Evolutionary conservation across 1,284 basidiomycete species (phyloP), one percentile per base, ranked within the genome.

Genomic region (Trichosporon faecale): DNA sequence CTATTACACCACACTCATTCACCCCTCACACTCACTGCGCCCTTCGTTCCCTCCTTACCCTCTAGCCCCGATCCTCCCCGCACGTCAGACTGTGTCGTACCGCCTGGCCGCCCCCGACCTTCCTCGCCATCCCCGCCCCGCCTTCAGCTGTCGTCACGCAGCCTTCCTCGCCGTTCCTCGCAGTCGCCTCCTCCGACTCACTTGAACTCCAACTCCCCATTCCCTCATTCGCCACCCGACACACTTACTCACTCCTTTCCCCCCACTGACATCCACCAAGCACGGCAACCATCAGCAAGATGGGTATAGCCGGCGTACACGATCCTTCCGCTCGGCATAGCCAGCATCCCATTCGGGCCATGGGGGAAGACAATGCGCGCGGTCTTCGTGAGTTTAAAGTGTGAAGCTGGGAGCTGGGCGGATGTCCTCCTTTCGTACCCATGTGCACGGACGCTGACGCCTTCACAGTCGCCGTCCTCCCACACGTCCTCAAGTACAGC

Each of bases 391-490:
- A 64, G 63, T 64, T 7, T 31, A 31, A 33, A 11, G 25, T 29
- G 27, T 14, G 27, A 31, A 23, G 23, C 31, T n/a, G 40, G 16
- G 16, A 61, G 9, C 14, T 6, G 7, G 18, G 57, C 57, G 31
- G 57, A n/a, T 12, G 49, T 52, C 23, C 49, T 25, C 49, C 21
- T 25, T 11, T 25, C n/a, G 49, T 23, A 37, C 33, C n/a, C 33
- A 18, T 23, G 63, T n/a, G 66, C 61, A 65, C 67, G 33, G 63
- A 65, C 37, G 27, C 40, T 69, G 55, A 61, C 44, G 18, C 66
- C 52, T 21, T 44, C 64, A 4, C 70, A 73, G 72, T 57, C 21
- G 66, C 63, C 29, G 57, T 33, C 18, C 70, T 73, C 29, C 57
- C 72, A 5, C 68, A 64, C 55, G 35, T 73, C 49, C 52, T 73